A percentile compares a stretch with the other conserved stretches of the same genome.
These are phyloP conservation scores for Candida manassasensis DNA, from an alignment of 805 yeast genomes.

Conservation along the genomic window DNA sequence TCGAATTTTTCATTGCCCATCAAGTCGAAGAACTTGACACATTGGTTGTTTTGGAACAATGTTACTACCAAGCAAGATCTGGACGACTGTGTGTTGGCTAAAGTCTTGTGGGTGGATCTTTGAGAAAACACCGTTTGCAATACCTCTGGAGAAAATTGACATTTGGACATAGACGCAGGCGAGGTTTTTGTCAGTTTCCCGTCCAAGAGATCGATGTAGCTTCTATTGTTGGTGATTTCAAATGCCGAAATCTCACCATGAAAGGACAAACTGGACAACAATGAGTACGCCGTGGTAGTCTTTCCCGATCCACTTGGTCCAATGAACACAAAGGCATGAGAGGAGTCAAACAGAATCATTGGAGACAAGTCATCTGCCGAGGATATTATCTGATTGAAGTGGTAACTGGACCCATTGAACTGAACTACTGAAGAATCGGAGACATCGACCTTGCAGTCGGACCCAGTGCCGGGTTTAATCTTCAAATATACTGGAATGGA, in stretches of 20 bases:
- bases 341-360: slow-evolving; percentile 3
- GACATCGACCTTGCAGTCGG: slow-evolving; percentile 5
- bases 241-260: slow-evolving; percentile 19
- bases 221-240: slow-evolving; percentile 24
- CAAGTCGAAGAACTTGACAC: slow-evolving; percentile 22
- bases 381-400: slow-evolving; percentile 18
- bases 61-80: slow-evolving; percentile 25
- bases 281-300: slow-evolving; percentile 23
- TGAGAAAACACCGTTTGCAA: slow-evolving; percentile 13
- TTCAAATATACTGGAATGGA: slow-evolving; percentile 24
- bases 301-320: slow-evolving; percentile 33
- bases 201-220: slow-evolving; percentile 22
- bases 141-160: slow-evolving; percentile 6
- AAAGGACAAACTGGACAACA: slow-evolving; percentile 9
- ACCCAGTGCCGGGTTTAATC: slow-evolving; percentile 14
- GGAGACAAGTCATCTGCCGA: slow-evolving; percentile 5
- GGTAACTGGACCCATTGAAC: slow-evolving; percentile 17
- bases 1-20: slow-evolving; percentile 28
- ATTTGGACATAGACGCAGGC: slow-evolving; percentile 1
- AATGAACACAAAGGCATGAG: slow-evolving; percentile 17
- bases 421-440: slow-evolving; percentile 10
- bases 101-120: slow-evolving; percentile 18
- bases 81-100: slow-evolving; percentile 16
- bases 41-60: slow-evolving; percentile 15
- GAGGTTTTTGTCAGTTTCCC: slow-evolving; percentile 2